Evolutionary conservation across 306 rosid genomes (phyloP), one percentile per base, ranked within the genome.

Genomic region (Abrus precatorius): DNA sequence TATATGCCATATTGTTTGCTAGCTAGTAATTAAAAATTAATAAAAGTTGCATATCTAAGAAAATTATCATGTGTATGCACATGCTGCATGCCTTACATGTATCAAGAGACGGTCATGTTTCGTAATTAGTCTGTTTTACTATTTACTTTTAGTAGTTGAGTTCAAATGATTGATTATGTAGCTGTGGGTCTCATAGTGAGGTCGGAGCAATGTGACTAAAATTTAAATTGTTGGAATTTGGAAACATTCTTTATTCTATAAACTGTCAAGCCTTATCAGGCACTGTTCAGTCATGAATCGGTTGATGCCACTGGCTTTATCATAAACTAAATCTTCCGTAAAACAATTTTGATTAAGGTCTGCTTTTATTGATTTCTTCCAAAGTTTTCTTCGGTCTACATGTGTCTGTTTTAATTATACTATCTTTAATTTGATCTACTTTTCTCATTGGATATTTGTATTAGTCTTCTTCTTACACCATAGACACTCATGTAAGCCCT

Each of bases 21-120:
- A 14, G 54, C 29, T 65, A 28, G 8, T 6, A 53, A 28, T 52
- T 50, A 36, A 50, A 76, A 63, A 0, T 9, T 68, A 13, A 12
- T 38, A 9, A 13, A 69, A 50, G 8, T 59, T 55, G 56, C 47
- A 41, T 68, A 43, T 54, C 68, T 60, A 9, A 29, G 50, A 27
- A 67, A 10, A 9, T 14, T 10, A 56, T 79, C 62, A 59, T 34
- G 44, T 20, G 14, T 36, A 14, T 7, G 5, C 44, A 27, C 60
- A 45, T 69, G 61, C 70, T 32, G 40, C 77, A 54, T 41, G 52
- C 6, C 34, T 30, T 55, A 28, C 68, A 28, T 28, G n/a, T 7
- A 63, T 34, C 80, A 64, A 20, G 41, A 76, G 44, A 33, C 5
- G 33, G 38, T 45, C 80, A 32, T 67, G 4, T 61, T 59, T 59